A percentile compares a stretch with the other conserved stretches of the same genome.
Evolutionary conservation across 305 asterid species (phyloP).

Genomic region (Withania somnifera): DNA sequence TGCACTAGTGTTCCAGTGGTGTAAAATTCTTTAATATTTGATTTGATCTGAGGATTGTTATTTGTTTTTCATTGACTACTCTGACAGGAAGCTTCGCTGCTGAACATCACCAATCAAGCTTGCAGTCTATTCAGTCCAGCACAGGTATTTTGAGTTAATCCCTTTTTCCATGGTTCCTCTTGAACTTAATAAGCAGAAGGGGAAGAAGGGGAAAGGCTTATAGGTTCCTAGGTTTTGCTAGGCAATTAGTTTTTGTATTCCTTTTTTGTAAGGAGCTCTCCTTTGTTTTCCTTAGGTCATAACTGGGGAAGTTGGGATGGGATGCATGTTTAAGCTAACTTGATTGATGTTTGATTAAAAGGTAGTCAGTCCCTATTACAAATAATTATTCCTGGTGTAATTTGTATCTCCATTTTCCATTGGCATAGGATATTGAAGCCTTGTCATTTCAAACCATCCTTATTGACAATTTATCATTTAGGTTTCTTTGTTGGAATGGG

Average conservation of each 20-base stretch:
- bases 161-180: background rate
- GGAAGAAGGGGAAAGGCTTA: background rate
- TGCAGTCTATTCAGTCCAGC: constrained; percentile 67
- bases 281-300: background rate
- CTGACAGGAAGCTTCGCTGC: constrained; percentile 72
- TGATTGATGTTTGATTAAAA: background rate
- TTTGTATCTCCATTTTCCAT: background rate
- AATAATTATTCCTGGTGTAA: background rate
- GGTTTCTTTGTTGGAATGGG: constrained; percentile 82
- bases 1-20: constrained; percentile 1
- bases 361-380: background rate
- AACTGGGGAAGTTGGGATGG: background rate
- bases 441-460: background rate
- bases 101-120: constrained; percentile 73
- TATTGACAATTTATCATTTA: constrained; percentile 13
- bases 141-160: constrained; percentile 42
- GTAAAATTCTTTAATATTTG: background rate
- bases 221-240: background rate
- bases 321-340: background rate
- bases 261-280: background rate
- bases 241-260: background rate
- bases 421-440: background rate
- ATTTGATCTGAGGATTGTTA: background rate
- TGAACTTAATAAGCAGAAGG: background rate
- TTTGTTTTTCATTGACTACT: constrained; percentile 8